A percentile compares a stretch with the other conserved stretches of the same genome.
These are phyloP conservation scores for Blastocystis hominis DNA, from an alignment of 352 stramenopile species.

Conservation along the genomic window DNA sequence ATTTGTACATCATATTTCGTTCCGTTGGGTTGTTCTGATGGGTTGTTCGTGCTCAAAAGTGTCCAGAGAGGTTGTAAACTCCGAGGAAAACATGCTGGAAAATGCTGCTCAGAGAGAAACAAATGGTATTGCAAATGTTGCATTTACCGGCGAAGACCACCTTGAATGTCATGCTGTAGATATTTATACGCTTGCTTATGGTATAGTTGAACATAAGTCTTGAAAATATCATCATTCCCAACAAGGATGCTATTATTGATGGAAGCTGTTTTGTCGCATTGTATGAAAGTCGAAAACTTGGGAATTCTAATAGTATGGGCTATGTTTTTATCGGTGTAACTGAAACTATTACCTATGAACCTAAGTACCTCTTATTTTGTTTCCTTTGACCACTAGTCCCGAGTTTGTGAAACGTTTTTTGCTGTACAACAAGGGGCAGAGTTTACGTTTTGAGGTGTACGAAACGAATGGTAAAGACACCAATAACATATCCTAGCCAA, in stretches of 20 bases:
- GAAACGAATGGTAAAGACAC: neutral
- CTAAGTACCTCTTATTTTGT: neutral
- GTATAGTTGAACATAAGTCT: constrained; percentile 11
- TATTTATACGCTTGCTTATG: neutral
- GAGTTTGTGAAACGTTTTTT: constrained; percentile 19
- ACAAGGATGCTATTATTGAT: constrained; percentile 1
- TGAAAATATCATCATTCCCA: constrained; percentile 17
- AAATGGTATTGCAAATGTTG: constrained; percentile 16
- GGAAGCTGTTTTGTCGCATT: constrained; percentile 25
- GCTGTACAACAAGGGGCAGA: constrained; percentile 42
- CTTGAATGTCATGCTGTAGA: constrained; percentile 11
- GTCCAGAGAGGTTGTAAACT: neutral
- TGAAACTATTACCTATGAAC: constrained; percentile 1
- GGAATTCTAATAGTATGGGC: neutral
- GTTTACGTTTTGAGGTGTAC: constrained; percentile 29
- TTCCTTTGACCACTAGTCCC: neutral
- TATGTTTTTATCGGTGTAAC: constrained; percentile 30
- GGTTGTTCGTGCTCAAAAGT: constrained; percentile 46
- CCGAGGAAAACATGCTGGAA: neutral
- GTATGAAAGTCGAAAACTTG: constrained; percentile 9
- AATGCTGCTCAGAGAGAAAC: neutral
- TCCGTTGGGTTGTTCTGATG: neutral
- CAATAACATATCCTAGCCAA: neutral
- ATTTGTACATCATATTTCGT: neutral
- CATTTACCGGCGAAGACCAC: neutral